Conservation (phyloP, 1,284 basidiomycete species). For the Ceraceosorus guamensis region DNA sequence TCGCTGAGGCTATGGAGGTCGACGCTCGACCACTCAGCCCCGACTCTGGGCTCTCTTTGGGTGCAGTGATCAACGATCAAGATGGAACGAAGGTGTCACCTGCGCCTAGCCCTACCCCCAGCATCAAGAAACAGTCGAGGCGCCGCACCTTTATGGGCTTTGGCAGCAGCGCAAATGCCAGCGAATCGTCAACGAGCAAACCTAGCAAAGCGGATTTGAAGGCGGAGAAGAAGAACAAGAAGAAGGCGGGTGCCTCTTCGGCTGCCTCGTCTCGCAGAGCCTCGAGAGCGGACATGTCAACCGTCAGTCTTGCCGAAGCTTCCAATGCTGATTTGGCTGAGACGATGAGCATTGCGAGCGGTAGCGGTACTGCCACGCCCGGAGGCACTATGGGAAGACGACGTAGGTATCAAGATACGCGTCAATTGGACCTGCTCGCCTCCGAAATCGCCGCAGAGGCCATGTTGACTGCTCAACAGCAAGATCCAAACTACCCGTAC, state of each 20-base stretch:
- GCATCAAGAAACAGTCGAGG: constrained; percentile 1
- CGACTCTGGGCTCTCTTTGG: background rate
- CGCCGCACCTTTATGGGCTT: constrained; percentile 10
- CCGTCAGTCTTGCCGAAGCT: background rate
- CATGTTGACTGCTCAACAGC: background rate
- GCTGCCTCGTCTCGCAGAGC: background rate
- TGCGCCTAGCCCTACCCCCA: background rate
- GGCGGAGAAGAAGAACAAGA: constrained; percentile 19
- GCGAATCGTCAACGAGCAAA: too few species aligned
- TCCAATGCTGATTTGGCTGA: background rate
- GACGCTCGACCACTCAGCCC: background rate
- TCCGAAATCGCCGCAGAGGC: constrained; percentile 33
- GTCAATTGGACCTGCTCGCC: constrained; percentile 31
- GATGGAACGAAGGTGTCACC: background rate
- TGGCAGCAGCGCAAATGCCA: too few species aligned
- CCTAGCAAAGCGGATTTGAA: constrained; percentile 15
- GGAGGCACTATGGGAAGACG: constrained; percentile 10
- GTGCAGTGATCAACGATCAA: background rate
- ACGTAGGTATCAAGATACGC: constrained; percentile 27
- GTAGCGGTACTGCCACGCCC: constrained; percentile 6
- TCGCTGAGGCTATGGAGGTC: background rate
- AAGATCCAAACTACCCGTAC: background rate
- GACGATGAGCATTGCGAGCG: background rate
- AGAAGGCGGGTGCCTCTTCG: background rate
- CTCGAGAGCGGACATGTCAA: background rate